phyloP scores from a whole-genome alignment of 2,329 filamentous ascomycete genomes.

The Talaromyces sp. region DNA sequence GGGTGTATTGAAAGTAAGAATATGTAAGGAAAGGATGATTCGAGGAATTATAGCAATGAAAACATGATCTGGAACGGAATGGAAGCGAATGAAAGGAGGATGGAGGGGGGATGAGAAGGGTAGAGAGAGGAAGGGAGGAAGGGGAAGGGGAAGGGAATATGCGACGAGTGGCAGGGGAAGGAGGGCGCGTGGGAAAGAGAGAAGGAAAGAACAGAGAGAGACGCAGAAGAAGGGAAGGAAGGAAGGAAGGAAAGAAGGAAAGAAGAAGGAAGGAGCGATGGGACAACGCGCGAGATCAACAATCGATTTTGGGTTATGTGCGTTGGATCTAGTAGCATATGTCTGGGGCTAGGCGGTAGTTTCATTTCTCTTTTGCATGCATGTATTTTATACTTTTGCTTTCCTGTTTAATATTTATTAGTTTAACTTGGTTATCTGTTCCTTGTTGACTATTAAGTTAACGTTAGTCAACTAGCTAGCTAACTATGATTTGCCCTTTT shows the following conservation, averaged over 20 bases:
- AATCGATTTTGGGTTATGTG: neutral
- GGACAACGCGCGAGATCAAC: conserved; percentile 3
- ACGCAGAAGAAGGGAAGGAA: neutral
- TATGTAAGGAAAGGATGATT: conserved; percentile 2
- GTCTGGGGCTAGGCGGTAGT: neutral
- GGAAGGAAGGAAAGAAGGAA: neutral
- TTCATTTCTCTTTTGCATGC: neutral
- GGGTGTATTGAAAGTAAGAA: conserved; percentile 7
- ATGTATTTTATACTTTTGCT: neutral
- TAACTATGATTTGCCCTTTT: neutral
- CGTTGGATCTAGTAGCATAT: neutral
- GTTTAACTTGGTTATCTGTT: neutral
- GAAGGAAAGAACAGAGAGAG: neutral
- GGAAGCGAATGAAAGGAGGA: neutral
- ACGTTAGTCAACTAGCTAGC: too few relatives aligned
- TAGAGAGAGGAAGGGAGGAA: neutral
- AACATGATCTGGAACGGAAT: conserved; percentile 8
- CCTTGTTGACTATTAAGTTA: too few relatives aligned
- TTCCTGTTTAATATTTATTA: neutral
- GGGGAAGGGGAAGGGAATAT: conserved; percentile 9
- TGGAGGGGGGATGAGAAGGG: neutral
- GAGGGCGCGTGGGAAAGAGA: neutral
- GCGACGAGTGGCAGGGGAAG: conserved; percentile 7
- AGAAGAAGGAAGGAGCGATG: neutral
- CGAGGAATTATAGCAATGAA: neutral